Base-by-base conservation (phyloP, 2,329 filamentous ascomycete species). In the Sclerotinia spermophila region DNA sequence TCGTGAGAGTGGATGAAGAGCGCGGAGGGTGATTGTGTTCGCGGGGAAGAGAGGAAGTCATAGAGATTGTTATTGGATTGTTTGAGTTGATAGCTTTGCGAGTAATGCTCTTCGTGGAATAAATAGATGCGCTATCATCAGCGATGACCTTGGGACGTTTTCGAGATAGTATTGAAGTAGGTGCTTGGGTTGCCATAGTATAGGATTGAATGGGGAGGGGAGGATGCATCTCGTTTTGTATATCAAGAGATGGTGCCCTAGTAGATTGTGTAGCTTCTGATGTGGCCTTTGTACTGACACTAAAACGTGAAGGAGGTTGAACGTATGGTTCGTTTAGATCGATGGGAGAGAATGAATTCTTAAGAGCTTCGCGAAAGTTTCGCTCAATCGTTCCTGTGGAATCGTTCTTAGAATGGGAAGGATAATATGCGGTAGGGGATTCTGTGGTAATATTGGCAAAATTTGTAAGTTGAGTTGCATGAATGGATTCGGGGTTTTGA, bases 1-100 rank as follows among this genome's bases (percentile, higher is more conserved):
- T 92, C 74, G 85, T 75, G 11, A 71, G 67, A 5, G 24, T 58
- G 42, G 67, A 68, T 8, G 68, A 67, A 55, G 62, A 58, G 19
- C 30, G n/a, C 2, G 27, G 42, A 24, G 35, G 21, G 27, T 21
- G 21, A 21, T 59, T 59, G 5, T 65, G 62, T 70, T 56, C 53
- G n/a, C 33, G 64, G 38, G 38, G 64, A 27, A 59, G 30, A 19
- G 68, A 58, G n/a, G 72, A 73, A 8, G 73, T 61, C 74, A 79
- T 78, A 55, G 69, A 76, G 71, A 79, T 77, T 62, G 76, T 77
- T 15, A 78, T 73, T n/a, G 77, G 78, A 21, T 71, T 67, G 7
- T 72, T 48, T 4, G 69, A 72, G 30, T 72, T 73, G 38, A 79
- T 72, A 17, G 77, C 74, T 72, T 79, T 79, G 15, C 78, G 73